These are phyloP conservation scores for Hortiboletus campestris DNA, from an alignment of 768 basidiomycete genomes.

Conservation along the genomic window DNA sequence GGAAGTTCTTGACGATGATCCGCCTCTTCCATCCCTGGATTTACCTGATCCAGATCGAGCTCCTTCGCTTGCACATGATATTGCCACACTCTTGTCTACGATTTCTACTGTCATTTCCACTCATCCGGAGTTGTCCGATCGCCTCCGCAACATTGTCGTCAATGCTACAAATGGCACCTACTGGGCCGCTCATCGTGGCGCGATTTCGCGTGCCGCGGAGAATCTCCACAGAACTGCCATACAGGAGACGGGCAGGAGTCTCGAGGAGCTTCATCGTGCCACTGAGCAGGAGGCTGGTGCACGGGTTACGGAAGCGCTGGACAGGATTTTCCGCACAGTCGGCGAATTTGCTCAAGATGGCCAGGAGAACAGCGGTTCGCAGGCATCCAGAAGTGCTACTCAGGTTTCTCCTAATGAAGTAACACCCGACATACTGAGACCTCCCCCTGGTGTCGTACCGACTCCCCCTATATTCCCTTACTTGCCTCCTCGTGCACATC, in stretches of 20 bases:
- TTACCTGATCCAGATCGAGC: conserved; percentile 23
- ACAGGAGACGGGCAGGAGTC: conserved; percentile 36
- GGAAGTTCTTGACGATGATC: conserved; percentile 36
- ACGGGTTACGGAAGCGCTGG: conserved; percentile 62
- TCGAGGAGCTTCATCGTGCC: conserved; percentile 44
- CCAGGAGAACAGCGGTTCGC: conserved; percentile 5
- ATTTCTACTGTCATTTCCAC: conserved; percentile 54
- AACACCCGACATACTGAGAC: conserved; percentile 3
- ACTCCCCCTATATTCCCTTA: conserved; percentile 16
- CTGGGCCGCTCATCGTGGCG: conserved; percentile 62
- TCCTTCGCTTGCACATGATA: conserved; percentile 59
- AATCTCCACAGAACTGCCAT: conserved; percentile 48
- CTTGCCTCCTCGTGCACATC: conserved; percentile 19
- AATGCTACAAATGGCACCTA: conserved; percentile 67
- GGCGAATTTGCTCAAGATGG: conserved; percentile 32
- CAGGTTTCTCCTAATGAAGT: background rate
- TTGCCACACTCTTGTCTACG: conserved; percentile 58
- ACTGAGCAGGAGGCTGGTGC: conserved; percentile 66
- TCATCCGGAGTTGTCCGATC: conserved; percentile 73
- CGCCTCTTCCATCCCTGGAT: conserved; percentile 50
- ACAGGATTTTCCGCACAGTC: conserved; percentile 56
- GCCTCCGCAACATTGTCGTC: conserved; percentile 58
- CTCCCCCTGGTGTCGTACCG: conserved; percentile 7
- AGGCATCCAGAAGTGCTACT: background rate
- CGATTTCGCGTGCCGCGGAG: conserved; percentile 56